Base-by-base conservation (phyloP, 805 yeast genomes). In the Kodamaea restingae region DNA sequence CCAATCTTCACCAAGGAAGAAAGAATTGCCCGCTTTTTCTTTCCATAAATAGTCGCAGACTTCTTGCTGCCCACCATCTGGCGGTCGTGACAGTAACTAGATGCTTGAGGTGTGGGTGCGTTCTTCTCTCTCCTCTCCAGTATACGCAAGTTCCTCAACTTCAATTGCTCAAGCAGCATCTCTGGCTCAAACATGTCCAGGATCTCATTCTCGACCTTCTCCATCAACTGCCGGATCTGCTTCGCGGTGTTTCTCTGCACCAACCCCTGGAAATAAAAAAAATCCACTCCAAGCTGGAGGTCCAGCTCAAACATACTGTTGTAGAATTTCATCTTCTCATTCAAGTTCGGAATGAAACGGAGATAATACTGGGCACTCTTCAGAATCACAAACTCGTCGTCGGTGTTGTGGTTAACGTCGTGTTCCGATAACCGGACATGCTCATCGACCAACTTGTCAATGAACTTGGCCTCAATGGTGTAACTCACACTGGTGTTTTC, bases 381-480 rank as follows among this genome's bases (percentile, higher is more conserved):
- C 3, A 71, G 63, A 10, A 69, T 55, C 9, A 63, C 61, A 44
- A 65, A 69, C 37, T 65, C 58, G 21, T 55, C 47, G 29, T 56
- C 58, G 9, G 56, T 47, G 32, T 55, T 50, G 32, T 62, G 64
- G 43, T 68, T 66, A 42, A 69, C 62, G 34, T 67, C 70, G 34
- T 55, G 48, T 9, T 63, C 60, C 11, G 59, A 55, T 1, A 67
- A 44, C 20, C 32, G 32, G 5, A 12, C 17, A 15, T 27, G 31
- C 17, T 47, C 51, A 29, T 54, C 41, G 34, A 56, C 61, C 18
- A 60, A 59, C 11, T 60, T 56, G 36, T 80, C 83, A 18, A 79
- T 73, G 32, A 78, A 60, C 40, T 71, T 70, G n/a, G 78, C 77
- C 42, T 73, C 78, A 14, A 80, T 63, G 2, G 75, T 63, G 49